Evolutionary conservation across 176 grass and related monocot species (phyloP).

Genomic region (Triticum timopheevii): DNA sequence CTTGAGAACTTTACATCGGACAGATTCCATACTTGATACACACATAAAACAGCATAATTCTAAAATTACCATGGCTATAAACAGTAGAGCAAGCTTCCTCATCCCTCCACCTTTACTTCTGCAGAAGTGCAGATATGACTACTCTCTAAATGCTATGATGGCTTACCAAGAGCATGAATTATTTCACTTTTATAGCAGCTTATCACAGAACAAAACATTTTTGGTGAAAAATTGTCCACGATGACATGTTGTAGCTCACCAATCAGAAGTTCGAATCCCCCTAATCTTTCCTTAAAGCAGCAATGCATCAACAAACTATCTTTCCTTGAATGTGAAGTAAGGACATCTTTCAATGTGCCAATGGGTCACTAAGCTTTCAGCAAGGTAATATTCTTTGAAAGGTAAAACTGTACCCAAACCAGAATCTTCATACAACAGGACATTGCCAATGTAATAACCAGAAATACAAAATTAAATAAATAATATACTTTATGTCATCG

Average conservation of each 20-base stretch:
- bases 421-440: neutral
- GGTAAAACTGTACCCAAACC: neutral
- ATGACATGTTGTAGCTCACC: constrained; percentile 16
- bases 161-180: neutral
- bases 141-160: constrained; percentile 5
- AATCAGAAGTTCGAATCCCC: constrained; percentile 4
- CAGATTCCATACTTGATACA: constrained; percentile 9
- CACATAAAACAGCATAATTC: neutral
- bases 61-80: constrained; percentile 17
- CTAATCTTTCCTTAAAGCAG: constrained; percentile 10
- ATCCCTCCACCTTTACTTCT: neutral
- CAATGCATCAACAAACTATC: neutral
- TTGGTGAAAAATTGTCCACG: neutral
- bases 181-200: neutral
- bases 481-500: neutral
- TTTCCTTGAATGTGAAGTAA: constrained; percentile 19
- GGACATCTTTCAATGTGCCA: neutral
- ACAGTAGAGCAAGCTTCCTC: neutral
- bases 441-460: neutral
- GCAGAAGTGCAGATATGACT: neutral
- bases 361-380: neutral
- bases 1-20: neutral
- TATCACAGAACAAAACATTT: neutral
- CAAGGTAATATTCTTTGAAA: neutral
- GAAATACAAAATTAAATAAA: neutral